Conservation (phyloP, 306 rosid genomes). For the Medicago lupulina region DNA sequence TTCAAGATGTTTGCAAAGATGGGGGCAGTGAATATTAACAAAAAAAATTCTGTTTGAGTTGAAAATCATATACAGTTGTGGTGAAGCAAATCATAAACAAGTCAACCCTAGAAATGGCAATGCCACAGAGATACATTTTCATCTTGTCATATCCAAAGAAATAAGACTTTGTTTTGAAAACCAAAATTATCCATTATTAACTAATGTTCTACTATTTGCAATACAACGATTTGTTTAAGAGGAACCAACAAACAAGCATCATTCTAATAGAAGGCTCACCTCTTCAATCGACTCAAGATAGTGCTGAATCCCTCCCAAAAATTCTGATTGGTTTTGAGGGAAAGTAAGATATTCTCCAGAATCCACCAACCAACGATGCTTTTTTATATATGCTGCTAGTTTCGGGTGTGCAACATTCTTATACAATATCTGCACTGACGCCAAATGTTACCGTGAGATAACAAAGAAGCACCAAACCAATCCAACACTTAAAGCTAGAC, state of each 20-base stretch:
- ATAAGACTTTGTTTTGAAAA: not conserved
- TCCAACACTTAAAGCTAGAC: not conserved
- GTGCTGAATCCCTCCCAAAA: slow-evolving; percentile 84
- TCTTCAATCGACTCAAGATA: slow-evolving; percentile 97
- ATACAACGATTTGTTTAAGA: slow-evolving; percentile 7
- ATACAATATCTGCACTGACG: slow-evolving; percentile 75
- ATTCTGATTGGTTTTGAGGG: slow-evolving; percentile 78
- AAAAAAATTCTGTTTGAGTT: slow-evolving; percentile 1
- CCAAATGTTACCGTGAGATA: slow-evolving; percentile 45
- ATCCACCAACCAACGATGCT: slow-evolving; percentile 75
- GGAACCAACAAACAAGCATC: slow-evolving; percentile 29
- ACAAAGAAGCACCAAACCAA: slow-evolving; percentile 27
- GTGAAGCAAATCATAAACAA: slow-evolving; percentile 14
- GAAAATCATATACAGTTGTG: slow-evolving; percentile 1
- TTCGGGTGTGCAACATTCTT: slow-evolving; percentile 95
- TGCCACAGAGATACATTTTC: slow-evolving; percentile 1
- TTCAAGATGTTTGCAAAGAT: slow-evolving; percentile 38
- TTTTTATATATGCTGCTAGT: slow-evolving; percentile 79
- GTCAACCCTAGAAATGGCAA: slow-evolving; percentile 8
- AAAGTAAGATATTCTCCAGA: slow-evolving; percentile 79
- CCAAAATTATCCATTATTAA: slow-evolving; percentile 1
- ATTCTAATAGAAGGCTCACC: slow-evolving; percentile 52
- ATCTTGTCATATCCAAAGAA: not conserved
- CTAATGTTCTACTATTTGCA: not conserved
- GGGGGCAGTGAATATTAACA: slow-evolving; percentile 24